A percentile compares a stretch with the other conserved stretches of the same genome.
phyloP scores from a whole-genome alignment of 345 rosid genomes.

The Psidium guajava region DNA sequence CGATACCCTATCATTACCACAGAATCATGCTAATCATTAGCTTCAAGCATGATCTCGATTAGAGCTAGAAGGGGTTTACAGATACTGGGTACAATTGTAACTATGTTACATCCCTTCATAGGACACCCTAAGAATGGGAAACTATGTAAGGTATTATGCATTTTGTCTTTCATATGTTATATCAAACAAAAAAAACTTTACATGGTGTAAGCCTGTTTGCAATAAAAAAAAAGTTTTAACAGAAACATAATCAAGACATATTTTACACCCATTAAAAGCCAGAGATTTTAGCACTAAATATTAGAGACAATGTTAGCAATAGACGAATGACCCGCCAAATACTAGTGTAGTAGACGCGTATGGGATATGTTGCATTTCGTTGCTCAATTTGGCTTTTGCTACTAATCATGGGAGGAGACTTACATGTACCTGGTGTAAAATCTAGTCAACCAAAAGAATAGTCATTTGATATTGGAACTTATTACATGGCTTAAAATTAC shows the following conservation, averaged over 20 bases:
- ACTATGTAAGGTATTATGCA: neutral
- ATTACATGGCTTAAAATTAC: neutral
- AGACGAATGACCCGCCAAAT: constrained; percentile 56
- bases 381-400: constrained; percentile 3
- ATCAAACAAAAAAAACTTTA: neutral
- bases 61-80: neutral
- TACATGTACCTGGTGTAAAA: constrained; percentile 1
- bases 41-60: too few relatives aligned
- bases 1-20: too few relatives aligned
- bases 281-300: constrained; percentile 48
- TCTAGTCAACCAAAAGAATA: neutral
- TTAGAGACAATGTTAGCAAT: constrained; percentile 50
- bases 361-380: constrained; percentile 36
- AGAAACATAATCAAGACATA: constrained; percentile 14
- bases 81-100: neutral
- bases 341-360: constrained; percentile 70
- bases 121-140: neutral
- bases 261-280: constrained; percentile 69
- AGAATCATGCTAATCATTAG: too few relatives aligned
- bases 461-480: accelerated
- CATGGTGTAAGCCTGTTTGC: constrained; percentile 24
- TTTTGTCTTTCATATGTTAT: neutral
- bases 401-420: neutral
- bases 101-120: neutral
- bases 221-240: neutral